Conservation (phyloP, 139 green algal species). For the Auxenochlorella protothecoides region DNA sequence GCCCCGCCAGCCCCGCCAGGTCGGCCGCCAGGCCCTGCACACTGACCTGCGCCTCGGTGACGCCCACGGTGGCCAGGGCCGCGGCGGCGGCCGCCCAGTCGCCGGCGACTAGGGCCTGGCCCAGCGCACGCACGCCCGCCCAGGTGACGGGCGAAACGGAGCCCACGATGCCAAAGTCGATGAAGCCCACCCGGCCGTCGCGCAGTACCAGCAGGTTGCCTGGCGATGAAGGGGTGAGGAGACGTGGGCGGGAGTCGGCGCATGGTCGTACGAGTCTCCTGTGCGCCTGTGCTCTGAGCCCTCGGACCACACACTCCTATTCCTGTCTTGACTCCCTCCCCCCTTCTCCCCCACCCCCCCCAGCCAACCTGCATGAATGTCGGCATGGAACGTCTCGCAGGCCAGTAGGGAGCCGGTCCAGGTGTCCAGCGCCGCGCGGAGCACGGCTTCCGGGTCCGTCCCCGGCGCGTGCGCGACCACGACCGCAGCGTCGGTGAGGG, state of each 20-base stretch:
- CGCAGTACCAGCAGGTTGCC: constrained; percentile 89
- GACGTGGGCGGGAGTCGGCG: too few species aligned
- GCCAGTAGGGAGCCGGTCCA: constrained; percentile 84
- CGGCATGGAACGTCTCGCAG: constrained; percentile 90
- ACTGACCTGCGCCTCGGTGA: constrained; percentile 51
- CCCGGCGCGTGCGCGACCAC: background rate
- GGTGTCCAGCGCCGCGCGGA: constrained; percentile 90
- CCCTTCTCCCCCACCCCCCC: background rate
- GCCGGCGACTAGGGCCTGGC: constrained; percentile 17
- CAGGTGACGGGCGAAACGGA: constrained; percentile 45
- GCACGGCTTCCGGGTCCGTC: constrained; percentile 27
- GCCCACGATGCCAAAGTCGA: constrained; percentile 95
- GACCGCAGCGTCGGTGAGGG: constrained; percentile 63
- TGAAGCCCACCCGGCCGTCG: constrained; percentile 61
- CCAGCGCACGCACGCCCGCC: background rate
- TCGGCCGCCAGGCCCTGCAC: constrained; percentile 54
- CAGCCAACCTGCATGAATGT: constrained; percentile 74
- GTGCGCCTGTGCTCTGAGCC: too few species aligned
- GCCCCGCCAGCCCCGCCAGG: constrained; percentile 41
- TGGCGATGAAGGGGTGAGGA: constrained; percentile 1
- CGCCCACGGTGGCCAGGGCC: constrained; percentile 57
- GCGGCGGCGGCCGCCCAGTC: constrained; percentile 59
- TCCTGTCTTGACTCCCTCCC: background rate
- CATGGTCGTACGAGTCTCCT: too few species aligned
- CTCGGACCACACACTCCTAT: too few species aligned